Evolutionary conservation across 805 yeast species (phyloP).

Genomic region (Candida ortonii): DNA sequence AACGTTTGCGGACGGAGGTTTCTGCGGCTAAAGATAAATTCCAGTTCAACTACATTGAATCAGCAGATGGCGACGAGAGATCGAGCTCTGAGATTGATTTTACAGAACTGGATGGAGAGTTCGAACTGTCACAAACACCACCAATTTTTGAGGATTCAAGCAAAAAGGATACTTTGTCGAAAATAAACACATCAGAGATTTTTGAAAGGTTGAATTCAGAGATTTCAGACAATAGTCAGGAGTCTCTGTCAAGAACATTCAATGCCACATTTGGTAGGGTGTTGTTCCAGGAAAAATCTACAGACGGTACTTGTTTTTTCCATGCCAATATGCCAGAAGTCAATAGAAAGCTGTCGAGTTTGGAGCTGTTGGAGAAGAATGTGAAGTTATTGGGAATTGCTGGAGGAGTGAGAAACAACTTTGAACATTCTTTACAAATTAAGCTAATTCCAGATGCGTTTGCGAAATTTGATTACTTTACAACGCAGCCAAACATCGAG

Average conservation of each 20-base stretch:
- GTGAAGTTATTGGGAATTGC: constrained; percentile 28
- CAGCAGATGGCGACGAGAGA: no score
- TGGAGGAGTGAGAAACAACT: constrained; percentile 31
- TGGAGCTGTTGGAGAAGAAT: constrained; percentile 24
- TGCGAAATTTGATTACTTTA: constrained; percentile 20
- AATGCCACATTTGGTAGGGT: constrained; percentile 31
- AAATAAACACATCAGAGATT: constrained; percentile 5
- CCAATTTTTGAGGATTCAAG: no score
- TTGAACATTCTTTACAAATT: constrained; percentile 28
- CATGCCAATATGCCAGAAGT: constrained; percentile 28
- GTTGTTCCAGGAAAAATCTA: constrained; percentile 16
- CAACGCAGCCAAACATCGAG: constrained; percentile 31
- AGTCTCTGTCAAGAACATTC: constrained; percentile 24
- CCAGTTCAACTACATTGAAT: constrained; percentile 28
- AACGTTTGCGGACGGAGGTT: constrained; percentile 20
- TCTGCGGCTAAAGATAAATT: constrained; percentile 25
- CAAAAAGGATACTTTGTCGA: neutral
- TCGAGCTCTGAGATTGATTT: no score
- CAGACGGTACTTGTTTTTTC: constrained; percentile 19
- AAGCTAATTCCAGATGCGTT: constrained; percentile 34
- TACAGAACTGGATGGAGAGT: no score
- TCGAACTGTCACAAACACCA: no score
- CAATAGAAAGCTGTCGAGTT: constrained; percentile 21
- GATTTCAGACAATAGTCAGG: constrained; percentile 6
- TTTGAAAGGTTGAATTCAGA: constrained; percentile 12